A percentile compares a stretch with the other conserved stretches of the same genome.
Evolutionary conservation across 2,329 filamentous ascomycete species (phyloP).

Genomic region (Venturia effusa): DNA sequence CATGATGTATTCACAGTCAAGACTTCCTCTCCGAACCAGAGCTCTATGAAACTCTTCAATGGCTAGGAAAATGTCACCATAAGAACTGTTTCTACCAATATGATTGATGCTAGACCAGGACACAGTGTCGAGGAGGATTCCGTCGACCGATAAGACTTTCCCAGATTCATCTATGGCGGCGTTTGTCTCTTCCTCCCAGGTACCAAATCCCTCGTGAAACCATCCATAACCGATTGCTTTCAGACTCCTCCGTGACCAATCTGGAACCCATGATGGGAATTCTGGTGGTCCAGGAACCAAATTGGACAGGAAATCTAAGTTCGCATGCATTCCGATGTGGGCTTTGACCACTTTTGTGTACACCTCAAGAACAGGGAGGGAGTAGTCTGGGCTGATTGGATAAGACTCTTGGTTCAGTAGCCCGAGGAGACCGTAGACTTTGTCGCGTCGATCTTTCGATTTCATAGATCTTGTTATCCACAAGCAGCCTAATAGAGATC

Average conservation of each 20-base stretch:
- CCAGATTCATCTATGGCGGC: background rate
- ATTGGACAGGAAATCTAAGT: background rate
- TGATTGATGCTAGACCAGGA: background rate
- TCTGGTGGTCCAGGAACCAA: background rate
- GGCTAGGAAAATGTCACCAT: background rate
- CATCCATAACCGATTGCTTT: background rate
- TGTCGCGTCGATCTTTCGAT: background rate
- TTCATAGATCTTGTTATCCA: background rate
- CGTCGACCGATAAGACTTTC: background rate
- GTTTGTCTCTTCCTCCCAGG: background rate
- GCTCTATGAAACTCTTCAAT: background rate
- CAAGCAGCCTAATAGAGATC: background rate
- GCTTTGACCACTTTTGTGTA: background rate
- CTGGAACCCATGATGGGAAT: background rate
- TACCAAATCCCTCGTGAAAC: background rate
- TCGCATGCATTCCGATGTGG: background rate
- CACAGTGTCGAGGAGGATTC: background rate
- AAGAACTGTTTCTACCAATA: background rate
- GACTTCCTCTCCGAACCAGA: background rate
- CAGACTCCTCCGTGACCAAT: background rate
- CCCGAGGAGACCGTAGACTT: slow-evolving; percentile 4
- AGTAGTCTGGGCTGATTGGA: background rate
- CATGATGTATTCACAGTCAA: background rate
- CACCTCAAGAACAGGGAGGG: background rate
- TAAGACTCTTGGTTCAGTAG: background rate